These are phyloP conservation scores for Kwoniella dendrophila DNA, from an alignment of 768 basidiomycete species.

Conservation along the genomic window DNA sequence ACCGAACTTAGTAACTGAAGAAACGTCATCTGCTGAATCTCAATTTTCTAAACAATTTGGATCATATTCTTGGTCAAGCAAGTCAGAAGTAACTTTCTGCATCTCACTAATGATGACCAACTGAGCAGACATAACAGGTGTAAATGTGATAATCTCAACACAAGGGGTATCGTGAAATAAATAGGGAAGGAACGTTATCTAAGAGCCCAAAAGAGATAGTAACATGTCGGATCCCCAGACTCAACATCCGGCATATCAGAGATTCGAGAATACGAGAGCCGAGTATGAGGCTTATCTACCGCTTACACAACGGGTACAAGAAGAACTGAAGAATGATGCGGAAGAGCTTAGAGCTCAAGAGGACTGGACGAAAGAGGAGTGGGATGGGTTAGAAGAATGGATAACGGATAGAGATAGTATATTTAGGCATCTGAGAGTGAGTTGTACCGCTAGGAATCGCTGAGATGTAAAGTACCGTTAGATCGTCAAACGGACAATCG, in stretches of 20 bases:
- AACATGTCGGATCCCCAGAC: neutral
- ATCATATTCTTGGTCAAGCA: neutral
- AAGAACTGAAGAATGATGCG: constrained; percentile 35
- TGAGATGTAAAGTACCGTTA: no score
- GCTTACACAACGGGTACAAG: constrained; percentile 36
- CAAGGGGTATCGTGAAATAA: neutral
- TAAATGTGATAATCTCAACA: no score
- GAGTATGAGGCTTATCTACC: constrained; percentile 43
- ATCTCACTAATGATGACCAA: no score
- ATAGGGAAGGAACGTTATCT: no score
- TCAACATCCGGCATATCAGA: neutral
- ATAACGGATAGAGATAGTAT: constrained; percentile 37
- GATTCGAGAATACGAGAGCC: constrained; percentile 22
- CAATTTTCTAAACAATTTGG: neutral
- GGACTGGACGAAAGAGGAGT: constrained; percentile 42
- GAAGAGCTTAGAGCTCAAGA: constrained; percentile 41
- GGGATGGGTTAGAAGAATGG: constrained; percentile 42
- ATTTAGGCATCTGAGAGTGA: constrained; percentile 41
- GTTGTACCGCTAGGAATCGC: constrained; percentile 1
- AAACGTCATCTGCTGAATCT: neutral
- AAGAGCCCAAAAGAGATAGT: no score
- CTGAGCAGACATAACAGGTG: no score
- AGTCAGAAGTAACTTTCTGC: no score
- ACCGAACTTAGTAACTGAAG: neutral
- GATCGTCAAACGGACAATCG: no score